Evolutionary conservation across 306 rosid genomes (phyloP), one percentile per base, ranked within the genome.

Genomic region (Lithocarpus polystachyus): DNA sequence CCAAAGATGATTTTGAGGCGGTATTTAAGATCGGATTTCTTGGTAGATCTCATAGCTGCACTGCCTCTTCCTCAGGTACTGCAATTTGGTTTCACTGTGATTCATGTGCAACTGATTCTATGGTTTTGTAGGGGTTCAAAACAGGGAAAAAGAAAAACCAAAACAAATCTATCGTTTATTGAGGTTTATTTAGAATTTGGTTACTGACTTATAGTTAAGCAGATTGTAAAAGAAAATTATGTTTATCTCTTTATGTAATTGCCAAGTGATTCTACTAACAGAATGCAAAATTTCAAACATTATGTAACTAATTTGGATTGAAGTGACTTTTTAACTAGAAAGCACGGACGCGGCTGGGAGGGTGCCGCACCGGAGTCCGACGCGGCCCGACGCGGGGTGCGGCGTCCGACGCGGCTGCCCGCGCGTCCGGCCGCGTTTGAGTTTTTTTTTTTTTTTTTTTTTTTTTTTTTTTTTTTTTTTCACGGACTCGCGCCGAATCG

Each of bases 11-110:
- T 94, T 75, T 91, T 90, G 0, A 81, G 56, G 11, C 68, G 99
- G 69, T 92, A 94, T 75, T 68, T 92, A 82, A 87, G 84, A 83
- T 86, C 97, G 1, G 90, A 92, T 64, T 94, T 92, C 86, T 80
- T 87, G 83, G 60, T 94, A 70, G 97, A 94, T 89, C 88, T 91
- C 83, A 75, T 89, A 24, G 97, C 97, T 57, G 71, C 95, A 13
- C 79, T 89, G 70, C 99, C 99, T 81, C 97, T 94, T 87, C 97
- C 99, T 17, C 99, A 94, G 99, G 99, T 92, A 86, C 69, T 33
- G 6, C 72, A 10, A 19, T 19, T 19, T 68, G 10, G 72, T 68
- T 35, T 68, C 48, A 18, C 40, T 67, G 19, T 8, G 15, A 31
- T 67, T 33, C n/a, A 4, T 33, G 51, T 67, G 71, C 71, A 67